These are phyloP conservation scores for Penicillium egyptiacum DNA, from an alignment of 495 filamentous ascomycete species.

Conservation along the genomic window DNA sequence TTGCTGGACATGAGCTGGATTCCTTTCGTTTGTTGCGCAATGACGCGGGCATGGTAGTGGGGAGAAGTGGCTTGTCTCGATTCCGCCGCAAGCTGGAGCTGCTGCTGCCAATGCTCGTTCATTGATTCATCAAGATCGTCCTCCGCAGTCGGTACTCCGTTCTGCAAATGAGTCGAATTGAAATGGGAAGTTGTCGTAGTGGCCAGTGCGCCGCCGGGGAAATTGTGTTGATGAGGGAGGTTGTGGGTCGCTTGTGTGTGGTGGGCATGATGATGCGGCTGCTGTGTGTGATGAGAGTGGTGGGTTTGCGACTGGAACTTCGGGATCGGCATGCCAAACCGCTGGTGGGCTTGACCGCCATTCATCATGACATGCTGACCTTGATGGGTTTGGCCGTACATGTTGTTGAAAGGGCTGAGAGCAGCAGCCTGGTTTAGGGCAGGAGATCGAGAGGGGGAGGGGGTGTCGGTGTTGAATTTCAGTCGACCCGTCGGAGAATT, in stretches of 20 bases:
- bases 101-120: conserved; percentile 85
- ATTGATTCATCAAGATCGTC: conserved; percentile 58
- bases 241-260: conserved; percentile 70
- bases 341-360: conserved; percentile 58
- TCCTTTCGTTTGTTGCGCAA: conserved; percentile 61
- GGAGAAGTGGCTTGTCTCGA: conserved; percentile 63
- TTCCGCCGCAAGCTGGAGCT: conserved; percentile 74
- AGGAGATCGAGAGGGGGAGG: conserved; percentile 67
- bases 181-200: conserved; percentile 73
- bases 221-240: conserved; percentile 74
- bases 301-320: conserved; percentile 71
- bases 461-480: conserved; percentile 61
- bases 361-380: conserved; percentile 80
- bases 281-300: conserved; percentile 72
- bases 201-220: conserved; percentile 71
- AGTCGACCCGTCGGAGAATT: conserved; percentile 46
- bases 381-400: conserved; percentile 82
- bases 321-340: conserved; percentile 63
- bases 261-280: conserved; percentile 70
- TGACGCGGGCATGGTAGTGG: conserved; percentile 62
- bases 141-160: conserved; percentile 64
- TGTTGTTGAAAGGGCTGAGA: conserved; percentile 63
- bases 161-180: conserved; percentile 69
- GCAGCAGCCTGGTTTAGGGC: conserved; percentile 66
- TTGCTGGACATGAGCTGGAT: conserved; percentile 57